These are phyloP conservation scores for Aureobasidium sp. DNA, from an alignment of 2,329 filamentous ascomycete genomes.

Conservation along the genomic window DNA sequence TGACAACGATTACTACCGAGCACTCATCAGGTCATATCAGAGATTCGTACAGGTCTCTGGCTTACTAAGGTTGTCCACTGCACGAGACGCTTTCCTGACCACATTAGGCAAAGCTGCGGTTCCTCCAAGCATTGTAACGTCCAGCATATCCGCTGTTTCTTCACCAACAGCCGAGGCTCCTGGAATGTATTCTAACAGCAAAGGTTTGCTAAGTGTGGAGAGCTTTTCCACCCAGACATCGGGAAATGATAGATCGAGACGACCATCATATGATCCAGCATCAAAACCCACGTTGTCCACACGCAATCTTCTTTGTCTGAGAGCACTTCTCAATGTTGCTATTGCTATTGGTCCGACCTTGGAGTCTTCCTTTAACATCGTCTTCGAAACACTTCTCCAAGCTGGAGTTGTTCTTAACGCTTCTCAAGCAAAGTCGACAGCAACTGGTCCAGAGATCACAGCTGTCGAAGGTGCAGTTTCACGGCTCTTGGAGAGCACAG, in stretches of 20 bases:
- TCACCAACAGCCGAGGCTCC: constrained; percentile 42
- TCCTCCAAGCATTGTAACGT: constrained; percentile 60
- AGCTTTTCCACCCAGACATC: constrained; percentile 56
- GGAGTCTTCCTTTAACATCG: constrained; percentile 77
- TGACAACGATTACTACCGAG: constrained; percentile 90
- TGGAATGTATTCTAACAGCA: constrained; percentile 63
- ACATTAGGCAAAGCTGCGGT: constrained; percentile 90
- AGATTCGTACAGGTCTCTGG: constrained; percentile 94
- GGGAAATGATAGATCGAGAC: constrained; percentile 47
- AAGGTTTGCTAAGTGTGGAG: constrained; percentile 67
- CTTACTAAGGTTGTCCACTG: constrained; percentile 73
- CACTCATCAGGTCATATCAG: constrained; percentile 85
- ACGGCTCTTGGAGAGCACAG: constrained; percentile 82
- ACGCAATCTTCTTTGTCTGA: constrained; percentile 79
- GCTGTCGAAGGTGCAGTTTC: constrained; percentile 84
- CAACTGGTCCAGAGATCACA: constrained; percentile 67
- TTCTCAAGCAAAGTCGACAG: constrained; percentile 24
- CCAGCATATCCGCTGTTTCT: constrained; percentile 27
- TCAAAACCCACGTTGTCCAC: constrained; percentile 61
- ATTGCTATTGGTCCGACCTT: constrained; percentile 90
- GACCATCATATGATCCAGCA: constrained; percentile 47
- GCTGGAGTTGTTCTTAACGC: constrained; percentile 74
- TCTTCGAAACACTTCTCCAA: constrained; percentile 86
- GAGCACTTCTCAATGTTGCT: constrained; percentile 88
- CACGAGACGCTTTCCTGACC: constrained; percentile 88